phyloP scores from a whole-genome alignment of 139 green algal genomes.

The Chlamydomonas sp. region DNA sequence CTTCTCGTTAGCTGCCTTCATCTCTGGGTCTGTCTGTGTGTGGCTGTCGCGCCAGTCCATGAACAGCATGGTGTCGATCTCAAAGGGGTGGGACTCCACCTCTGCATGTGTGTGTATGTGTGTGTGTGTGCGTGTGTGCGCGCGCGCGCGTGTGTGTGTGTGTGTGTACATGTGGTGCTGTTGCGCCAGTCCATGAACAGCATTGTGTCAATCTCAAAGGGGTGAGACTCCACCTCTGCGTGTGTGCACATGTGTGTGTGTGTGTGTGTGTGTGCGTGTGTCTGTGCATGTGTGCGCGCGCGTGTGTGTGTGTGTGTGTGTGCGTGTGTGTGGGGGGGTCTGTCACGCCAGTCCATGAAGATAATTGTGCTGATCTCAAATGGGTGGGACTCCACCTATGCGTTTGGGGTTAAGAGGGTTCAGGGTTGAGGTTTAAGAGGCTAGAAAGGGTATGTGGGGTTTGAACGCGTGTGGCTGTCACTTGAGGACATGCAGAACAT shows the following conservation, averaged over 20 bases:
- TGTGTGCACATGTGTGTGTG: background rate
- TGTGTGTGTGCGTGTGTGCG: background rate
- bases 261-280: background rate
- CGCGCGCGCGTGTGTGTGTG: background rate
- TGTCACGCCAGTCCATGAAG: slow-evolving; percentile 99
- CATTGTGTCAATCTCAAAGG: slow-evolving; percentile 89
- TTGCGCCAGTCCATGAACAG: slow-evolving; percentile 99
- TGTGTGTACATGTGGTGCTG: background rate
- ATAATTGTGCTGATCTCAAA: slow-evolving; percentile 92
- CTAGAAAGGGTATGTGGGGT: background rate
- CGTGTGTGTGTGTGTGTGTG: slow-evolving; percentile 15
- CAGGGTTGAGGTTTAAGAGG: background rate
- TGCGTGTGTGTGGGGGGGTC: slow-evolving; percentile 60
- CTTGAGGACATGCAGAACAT: slow-evolving; percentile 99
- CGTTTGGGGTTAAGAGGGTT: background rate
- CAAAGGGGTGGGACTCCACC: slow-evolving; percentile 85
- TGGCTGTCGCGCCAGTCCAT: slow-evolving; percentile 99
- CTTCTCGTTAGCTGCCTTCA: slow-evolving; percentile 50
- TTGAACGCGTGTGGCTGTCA: background rate
- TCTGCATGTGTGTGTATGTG: slow-evolving; percentile 29
- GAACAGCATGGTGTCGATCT: slow-evolving; percentile 93
- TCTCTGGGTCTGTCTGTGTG: slow-evolving; percentile 42
- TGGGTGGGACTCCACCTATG: slow-evolving; percentile 77
- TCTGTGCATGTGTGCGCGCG: background rate
- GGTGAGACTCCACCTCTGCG: slow-evolving; percentile 75